These are phyloP conservation scores for Cylindricascospora bacillispora DNA, from an alignment of 1,139 yeast genomes.

Conservation along the genomic window DNA sequence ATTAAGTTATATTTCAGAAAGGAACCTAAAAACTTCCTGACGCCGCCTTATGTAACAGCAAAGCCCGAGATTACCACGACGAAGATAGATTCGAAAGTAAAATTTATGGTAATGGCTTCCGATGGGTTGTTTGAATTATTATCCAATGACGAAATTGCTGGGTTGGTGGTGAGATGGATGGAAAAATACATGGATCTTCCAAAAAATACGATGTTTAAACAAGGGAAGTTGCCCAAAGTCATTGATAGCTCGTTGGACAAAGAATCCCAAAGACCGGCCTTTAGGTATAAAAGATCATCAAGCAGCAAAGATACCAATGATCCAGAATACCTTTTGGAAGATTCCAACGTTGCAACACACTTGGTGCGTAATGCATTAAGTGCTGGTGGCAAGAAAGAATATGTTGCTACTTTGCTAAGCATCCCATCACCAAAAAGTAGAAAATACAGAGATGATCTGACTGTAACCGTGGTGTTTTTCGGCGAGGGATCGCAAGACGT, in stretches of 20 bases:
- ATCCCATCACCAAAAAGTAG: conserved; percentile 92
- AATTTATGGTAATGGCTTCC: conserved; percentile 83
- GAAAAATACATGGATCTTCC: conserved; percentile 49
- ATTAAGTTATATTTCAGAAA: conserved; percentile 74
- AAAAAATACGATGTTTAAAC: conserved; percentile 16
- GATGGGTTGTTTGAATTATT: conserved; percentile 92
- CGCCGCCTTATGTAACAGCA: conserved; percentile 97
- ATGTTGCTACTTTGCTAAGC: conserved; percentile 74
- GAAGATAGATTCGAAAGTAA: conserved; percentile 61
- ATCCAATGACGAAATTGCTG: conserved; percentile 84
- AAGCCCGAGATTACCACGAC: conserved; percentile 87
- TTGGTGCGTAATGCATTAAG: conserved; percentile 87
- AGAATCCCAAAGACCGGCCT: conserved; percentile 47
- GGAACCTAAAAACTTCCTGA: conserved; percentile 62
- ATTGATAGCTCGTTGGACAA: conserved; percentile 47
- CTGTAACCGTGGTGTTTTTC: conserved; percentile 91
- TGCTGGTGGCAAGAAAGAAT: conserved; percentile 75
- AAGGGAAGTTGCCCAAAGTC: conserved; percentile 49
- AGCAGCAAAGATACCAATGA: conserved; percentile 16
- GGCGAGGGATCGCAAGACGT: conserved; percentile 39
- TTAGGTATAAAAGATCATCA: conserved; percentile 29
- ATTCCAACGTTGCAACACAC: conserved; percentile 84
- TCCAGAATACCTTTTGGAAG: conserved; percentile 47
- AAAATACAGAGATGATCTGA: conserved; percentile 86
- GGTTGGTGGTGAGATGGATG: conserved; percentile 90